Conservation (phyloP, 129 eudicot genomes). For the carrot (Daucus carota) region DH1_v3.0 NC_030381.2:30408501-30409000, state of each 20-base stretch:
- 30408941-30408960: background rate
- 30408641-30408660: constrained; percentile 40
- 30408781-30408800: constrained; percentile 1
- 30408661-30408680: constrained; percentile 78
- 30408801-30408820: constrained; percentile 14
- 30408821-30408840: background rate
- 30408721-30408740: background rate
- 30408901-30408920: no score
- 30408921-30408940: background rate
- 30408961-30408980: background rate
- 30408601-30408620: constrained; percentile 42
- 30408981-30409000: background rate
- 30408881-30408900: background rate
- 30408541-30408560: constrained; percentile 28
- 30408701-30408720: constrained; percentile 20
- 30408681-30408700: constrained; percentile 59
- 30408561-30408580: constrained; percentile 34
- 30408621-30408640: constrained; percentile 31
- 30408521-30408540: constrained; percentile 13
- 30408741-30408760: background rate
- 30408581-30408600: constrained; percentile 39
- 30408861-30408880: background rate
- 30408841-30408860: background rate
- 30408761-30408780: constrained; percentile 3
- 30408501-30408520: background rate